phyloP scores from a whole-genome alignment of 306 rosid species.

The Begonia masoniana region DNA sequence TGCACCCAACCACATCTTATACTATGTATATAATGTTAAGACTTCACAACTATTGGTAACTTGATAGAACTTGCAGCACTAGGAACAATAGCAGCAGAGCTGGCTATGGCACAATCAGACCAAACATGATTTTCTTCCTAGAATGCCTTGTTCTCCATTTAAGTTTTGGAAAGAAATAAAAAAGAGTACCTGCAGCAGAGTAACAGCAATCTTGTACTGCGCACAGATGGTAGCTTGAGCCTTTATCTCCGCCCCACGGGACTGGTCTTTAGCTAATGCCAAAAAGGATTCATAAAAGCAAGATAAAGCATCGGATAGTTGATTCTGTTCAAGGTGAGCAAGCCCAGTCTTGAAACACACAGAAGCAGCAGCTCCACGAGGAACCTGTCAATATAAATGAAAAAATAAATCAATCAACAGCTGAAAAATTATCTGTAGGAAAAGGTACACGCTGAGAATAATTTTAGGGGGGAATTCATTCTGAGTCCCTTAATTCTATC shows the following conservation, averaged over 20 bases:
- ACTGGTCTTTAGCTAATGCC: constrained; percentile 84
- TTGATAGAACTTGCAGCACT: too few species aligned
- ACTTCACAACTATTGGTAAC: too few species aligned
- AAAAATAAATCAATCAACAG: not conserved
- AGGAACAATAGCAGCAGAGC: too few species aligned
- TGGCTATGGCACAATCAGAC: too few species aligned
- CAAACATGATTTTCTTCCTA: too few species aligned
- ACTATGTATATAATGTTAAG: too few species aligned
- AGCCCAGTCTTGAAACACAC: constrained; percentile 92
- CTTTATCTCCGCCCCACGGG: constrained; percentile 95
- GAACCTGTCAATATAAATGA: constrained; percentile 42
- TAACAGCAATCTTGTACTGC: constrained; percentile 90
- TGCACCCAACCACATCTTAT: too few species aligned
- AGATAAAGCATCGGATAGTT: constrained; percentile 87
- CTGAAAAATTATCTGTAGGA: not conserved
- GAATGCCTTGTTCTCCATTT: too few species aligned
- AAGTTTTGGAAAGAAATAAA: constrained; percentile 1
- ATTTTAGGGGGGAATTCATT: too few species aligned
- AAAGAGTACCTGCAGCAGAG: constrained; percentile 71
- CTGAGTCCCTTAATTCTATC: too few species aligned
- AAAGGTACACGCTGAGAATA: too few species aligned
- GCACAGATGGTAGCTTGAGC: constrained; percentile 98
- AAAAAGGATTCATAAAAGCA: constrained; percentile 95
- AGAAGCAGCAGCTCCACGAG: constrained; percentile 85
- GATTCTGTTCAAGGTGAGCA: constrained; percentile 89